Evolutionary conservation across 192 early-diverging fungal species (phyloP).

Genomic region (Umbelopsis isabellina): DNA sequence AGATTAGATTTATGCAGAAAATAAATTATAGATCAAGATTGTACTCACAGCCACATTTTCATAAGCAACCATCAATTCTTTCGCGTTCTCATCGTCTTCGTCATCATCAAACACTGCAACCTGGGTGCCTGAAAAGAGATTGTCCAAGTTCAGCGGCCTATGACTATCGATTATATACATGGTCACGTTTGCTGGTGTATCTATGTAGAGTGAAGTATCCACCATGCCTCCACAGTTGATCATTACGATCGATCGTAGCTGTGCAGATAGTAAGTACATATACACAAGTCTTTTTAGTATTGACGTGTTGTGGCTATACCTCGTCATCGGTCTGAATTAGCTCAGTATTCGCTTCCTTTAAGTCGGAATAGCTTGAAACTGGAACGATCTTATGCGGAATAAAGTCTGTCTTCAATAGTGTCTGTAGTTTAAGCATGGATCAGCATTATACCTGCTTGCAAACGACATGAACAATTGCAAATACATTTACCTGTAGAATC

Average conservation of each 20-base stretch:
- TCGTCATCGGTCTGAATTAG: conserved; percentile 56
- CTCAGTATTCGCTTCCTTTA: conserved; percentile 55
- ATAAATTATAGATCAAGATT: not conserved
- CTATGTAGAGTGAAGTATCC: conserved; percentile 69
- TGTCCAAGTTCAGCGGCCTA: conserved; percentile 85
- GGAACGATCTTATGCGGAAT: conserved; percentile 85
- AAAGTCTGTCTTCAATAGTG: conserved; percentile 78
- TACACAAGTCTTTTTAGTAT: not conserved
- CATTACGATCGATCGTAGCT: conserved; percentile 77
- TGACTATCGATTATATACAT: conserved; percentile 89
- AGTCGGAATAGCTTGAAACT: conserved; percentile 67
- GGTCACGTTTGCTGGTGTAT: conserved; percentile 56
- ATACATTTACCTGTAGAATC: conserved; percentile 65
- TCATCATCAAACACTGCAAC: conserved; percentile 87
- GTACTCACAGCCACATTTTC: conserved; percentile 62
- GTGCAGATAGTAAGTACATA: not conserved
- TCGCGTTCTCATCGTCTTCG: conserved; percentile 73
- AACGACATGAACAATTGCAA: conserved; percentile 9
- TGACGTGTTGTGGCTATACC: conserved; percentile 28
- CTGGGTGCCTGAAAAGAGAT: conserved; percentile 75
- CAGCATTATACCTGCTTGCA: not conserved
- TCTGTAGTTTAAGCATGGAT: conserved; percentile 33
- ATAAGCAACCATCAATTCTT: conserved; percentile 68
- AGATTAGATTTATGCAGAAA: not conserved
- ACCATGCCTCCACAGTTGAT: conserved; percentile 88